Base-by-base conservation (phyloP, 441 rosid genomes). In the Pelargonium cotyledonis region DNA sequence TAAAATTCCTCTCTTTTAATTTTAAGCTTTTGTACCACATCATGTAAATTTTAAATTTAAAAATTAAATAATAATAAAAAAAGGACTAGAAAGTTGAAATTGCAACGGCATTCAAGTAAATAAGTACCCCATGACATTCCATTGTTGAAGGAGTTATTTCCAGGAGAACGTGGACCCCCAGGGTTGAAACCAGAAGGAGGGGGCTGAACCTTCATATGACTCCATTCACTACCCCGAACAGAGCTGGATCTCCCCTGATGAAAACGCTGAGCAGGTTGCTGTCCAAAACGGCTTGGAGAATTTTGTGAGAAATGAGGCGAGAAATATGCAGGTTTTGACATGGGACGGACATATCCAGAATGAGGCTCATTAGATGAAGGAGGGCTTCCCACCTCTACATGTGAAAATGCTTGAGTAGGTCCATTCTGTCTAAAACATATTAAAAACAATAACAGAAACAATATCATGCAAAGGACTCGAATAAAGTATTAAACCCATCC, bases 251-350 rank as follows among this genome's bases (percentile, higher is more conserved):
- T 89, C 72, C 86, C 92, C 44, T 88, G 83, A 69, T 81, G 81
- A 72, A 49, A 75, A 73, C 85, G 84, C 35, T 78, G 95, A 65
- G 74, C 77, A 73, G 85, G 86, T 75, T 84, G 96, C 74, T 95
- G 99, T 68, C 98, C 90, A 72, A 95, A 87, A 55, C 98, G 97
- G 79, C 99, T 95, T 6, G 91, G 95, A 72, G 92, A 81, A 82
- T 85, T 95, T 75, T 89, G 96, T 6, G 91, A 64, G 68, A 80
- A 64, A 64, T 88, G 95, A 8, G 88, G 81, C 65, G 70, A 75
- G 65, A 79, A 80, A 80, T 84, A 81, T 63, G 90, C 75, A 72
- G 88, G 80, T 81, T 86, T 86, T 78, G 94, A 83, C 72, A 78
- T 79, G 65, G 82, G 80, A 71, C 83, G 95, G 68, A 87, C 80